Evolutionary conservation across 2,329 filamentous ascomycete species (phyloP).

Genomic region (Calonectria fujianensis): DNA sequence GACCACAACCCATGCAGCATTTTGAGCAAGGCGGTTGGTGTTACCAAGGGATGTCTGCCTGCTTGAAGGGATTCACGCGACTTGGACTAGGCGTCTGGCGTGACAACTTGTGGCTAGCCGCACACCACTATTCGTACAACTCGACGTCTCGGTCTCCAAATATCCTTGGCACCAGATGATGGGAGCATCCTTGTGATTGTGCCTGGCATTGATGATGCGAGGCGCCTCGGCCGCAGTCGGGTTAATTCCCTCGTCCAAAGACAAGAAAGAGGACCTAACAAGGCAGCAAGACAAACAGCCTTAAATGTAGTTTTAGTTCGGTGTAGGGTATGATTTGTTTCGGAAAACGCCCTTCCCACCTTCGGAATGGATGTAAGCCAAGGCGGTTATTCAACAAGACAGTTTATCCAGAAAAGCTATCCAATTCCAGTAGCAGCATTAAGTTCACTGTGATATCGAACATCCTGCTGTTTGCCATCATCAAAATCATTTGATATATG

Average conservation of each 20-base stretch:
- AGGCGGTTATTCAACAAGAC: neutral
- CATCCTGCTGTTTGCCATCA: neutral
- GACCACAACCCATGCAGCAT: neutral
- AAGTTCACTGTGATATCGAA: no score
- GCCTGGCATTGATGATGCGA: neutral
- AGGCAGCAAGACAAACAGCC: neutral
- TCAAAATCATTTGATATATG: no score
- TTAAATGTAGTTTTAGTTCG: neutral
- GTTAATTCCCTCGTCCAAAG: conserved; percentile 1
- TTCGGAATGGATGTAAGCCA: neutral
- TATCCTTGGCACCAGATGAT: neutral
- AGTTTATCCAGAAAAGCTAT: neutral
- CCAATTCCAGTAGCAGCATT: no score
- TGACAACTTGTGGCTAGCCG: neutral
- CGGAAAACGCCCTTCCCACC: neutral
- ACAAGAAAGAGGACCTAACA: neutral
- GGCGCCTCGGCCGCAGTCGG: neutral
- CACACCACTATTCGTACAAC: neutral
- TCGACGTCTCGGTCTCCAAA: neutral
- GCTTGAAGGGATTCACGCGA: neutral
- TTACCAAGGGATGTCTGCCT: neutral
- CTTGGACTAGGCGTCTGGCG: neutral
- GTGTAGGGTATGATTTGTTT: conserved; percentile 10
- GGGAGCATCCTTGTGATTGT: conserved; percentile 8
- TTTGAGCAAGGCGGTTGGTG: neutral